These are phyloP conservation scores for Russula dissimulans DNA, from an alignment of 768 basidiomycete genomes.

Conservation along the genomic window DNA sequence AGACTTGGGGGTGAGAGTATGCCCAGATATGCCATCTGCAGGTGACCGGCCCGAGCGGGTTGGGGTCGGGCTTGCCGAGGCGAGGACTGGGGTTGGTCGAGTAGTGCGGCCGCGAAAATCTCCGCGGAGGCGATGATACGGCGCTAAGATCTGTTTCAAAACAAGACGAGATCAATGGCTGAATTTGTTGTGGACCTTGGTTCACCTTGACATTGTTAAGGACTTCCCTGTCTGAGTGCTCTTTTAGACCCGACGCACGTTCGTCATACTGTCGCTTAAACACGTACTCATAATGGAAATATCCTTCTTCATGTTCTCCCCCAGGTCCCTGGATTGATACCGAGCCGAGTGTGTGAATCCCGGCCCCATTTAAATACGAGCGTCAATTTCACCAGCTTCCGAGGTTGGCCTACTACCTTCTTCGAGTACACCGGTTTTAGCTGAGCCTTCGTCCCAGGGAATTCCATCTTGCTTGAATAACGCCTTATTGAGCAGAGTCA, in stretches of 20 bases:
- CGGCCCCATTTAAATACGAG: slow-evolving; percentile 99
- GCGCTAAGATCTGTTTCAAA: slow-evolving; percentile 79
- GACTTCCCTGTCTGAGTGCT: slow-evolving; percentile 89
- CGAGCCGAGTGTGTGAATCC: slow-evolving; percentile 94
- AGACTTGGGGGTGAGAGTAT: slow-evolving; percentile 24
- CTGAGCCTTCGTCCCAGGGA: slow-evolving; percentile 96
- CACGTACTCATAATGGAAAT: slow-evolving; percentile 93
- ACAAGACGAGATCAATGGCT: not conserved
- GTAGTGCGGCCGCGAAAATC: slow-evolving; percentile 82
- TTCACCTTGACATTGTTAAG: slow-evolving; percentile 91
- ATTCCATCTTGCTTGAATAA: slow-evolving; percentile 89
- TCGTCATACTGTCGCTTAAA: not conserved
- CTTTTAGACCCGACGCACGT: slow-evolving; percentile 8
- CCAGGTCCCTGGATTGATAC: slow-evolving; percentile 93
- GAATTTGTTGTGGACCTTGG: too few relatives aligned
- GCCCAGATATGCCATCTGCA: slow-evolving; percentile 11
- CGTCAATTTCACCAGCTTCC: slow-evolving; percentile 81
- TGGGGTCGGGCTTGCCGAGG: slow-evolving; percentile 26
- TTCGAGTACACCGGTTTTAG: slow-evolving; percentile 91
- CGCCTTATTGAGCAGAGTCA: slow-evolving; percentile 80
- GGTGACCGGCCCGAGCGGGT: slow-evolving; percentile 23
- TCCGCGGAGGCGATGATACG: slow-evolving; percentile 96
- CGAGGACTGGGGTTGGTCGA: slow-evolving; percentile 45
- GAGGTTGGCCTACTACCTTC: slow-evolving; percentile 56
- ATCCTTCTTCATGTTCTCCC: slow-evolving; percentile 90